A percentile compares a stretch with the other conserved stretches of the same genome.
These are phyloP conservation scores for Xylariaceae sp. DNA, from an alignment of 2,329 filamentous ascomycete species.

Conservation along the genomic window DNA sequence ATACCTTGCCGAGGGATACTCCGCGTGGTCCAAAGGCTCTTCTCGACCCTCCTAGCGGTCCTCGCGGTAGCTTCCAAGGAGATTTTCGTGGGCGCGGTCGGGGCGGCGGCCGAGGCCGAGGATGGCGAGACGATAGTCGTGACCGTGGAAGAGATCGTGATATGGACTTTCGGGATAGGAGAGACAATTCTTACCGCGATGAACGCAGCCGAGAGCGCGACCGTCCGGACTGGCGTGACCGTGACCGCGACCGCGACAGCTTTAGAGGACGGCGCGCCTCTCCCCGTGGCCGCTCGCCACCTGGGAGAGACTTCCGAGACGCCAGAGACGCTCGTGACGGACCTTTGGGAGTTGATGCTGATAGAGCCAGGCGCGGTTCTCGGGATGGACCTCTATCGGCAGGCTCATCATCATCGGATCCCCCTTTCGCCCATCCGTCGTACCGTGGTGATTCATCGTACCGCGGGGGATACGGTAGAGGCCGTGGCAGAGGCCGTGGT, in stretches of 20 bases:
- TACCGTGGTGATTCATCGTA: slow-evolving; percentile 52
- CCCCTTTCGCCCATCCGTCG: slow-evolving; percentile 52
- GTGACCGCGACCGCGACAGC: slow-evolving; percentile 51
- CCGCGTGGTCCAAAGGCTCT: slow-evolving; percentile 79
- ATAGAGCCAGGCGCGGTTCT: slow-evolving; percentile 63
- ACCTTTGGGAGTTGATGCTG: slow-evolving; percentile 62
- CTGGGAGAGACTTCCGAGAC: slow-evolving; percentile 62
- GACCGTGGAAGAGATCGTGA: slow-evolving; percentile 59
- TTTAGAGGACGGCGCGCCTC: slow-evolving; percentile 59
- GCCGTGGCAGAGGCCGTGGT: slow-evolving; percentile 45
- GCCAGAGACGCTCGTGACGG: slow-evolving; percentile 44
- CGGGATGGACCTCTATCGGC: slow-evolving; percentile 70
- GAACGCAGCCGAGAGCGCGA: slow-evolving; percentile 58
- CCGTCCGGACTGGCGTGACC: slow-evolving; percentile 45
- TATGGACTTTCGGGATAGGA: slow-evolving; percentile 54
- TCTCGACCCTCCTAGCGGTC: slow-evolving; percentile 64
- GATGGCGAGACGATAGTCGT: slow-evolving; percentile 60
- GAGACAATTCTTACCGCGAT: slow-evolving; percentile 51
- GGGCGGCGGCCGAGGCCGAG: slow-evolving; percentile 52
- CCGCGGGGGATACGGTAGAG: slow-evolving; percentile 52
- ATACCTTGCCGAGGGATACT: slow-evolving; percentile 61
- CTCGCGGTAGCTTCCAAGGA: slow-evolving; percentile 61
- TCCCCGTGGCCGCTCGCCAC: slow-evolving; percentile 59
- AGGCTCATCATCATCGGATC: slow-evolving; percentile 67
- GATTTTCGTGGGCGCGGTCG: slow-evolving; percentile 56